These are phyloP conservation scores for Phytophthora europaea DNA, from an alignment of 352 stramenopile species.

Conservation along the genomic window DNA sequence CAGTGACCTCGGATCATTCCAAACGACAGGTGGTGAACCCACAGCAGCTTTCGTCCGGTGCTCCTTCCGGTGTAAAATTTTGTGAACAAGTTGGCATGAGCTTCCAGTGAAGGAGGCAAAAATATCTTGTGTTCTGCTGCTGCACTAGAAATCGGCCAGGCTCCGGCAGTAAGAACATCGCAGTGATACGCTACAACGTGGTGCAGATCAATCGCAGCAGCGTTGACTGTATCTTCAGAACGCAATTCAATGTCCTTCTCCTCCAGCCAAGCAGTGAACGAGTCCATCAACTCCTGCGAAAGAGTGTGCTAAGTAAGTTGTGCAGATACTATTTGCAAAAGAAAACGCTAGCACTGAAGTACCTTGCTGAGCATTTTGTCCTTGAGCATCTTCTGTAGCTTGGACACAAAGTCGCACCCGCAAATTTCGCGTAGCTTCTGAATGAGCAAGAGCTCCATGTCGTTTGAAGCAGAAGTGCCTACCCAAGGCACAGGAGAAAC, in stretches of 20 bases:
- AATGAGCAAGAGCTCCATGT: constrained; percentile 83
- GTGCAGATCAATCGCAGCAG: constrained; percentile 65
- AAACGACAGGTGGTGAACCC: constrained; percentile 83
- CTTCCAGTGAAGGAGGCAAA: constrained; percentile 65
- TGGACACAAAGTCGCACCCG: constrained; percentile 88
- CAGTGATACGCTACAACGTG: constrained; percentile 74
- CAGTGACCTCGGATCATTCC: constrained; percentile 75
- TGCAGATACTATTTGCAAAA: background rate
- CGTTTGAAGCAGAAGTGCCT: constrained; percentile 76
- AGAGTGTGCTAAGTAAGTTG: constrained; percentile 5
- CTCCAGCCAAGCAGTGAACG: constrained; percentile 80
- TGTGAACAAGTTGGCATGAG: constrained; percentile 78
- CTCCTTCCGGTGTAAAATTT: constrained; percentile 86
- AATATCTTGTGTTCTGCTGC: constrained; percentile 58
- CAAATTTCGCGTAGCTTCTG: constrained; percentile 89
- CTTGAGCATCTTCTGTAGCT: constrained; percentile 91
- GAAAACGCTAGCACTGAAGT: background rate
- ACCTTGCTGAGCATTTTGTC: constrained; percentile 90
- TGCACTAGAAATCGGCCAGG: constrained; percentile 86
- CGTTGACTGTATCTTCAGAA: constrained; percentile 42
- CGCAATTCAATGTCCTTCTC: constrained; percentile 67
- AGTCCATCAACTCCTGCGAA: constrained; percentile 69
- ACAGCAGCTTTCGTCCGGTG: constrained; percentile 81
- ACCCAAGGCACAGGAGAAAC: background rate
- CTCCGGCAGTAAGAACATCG: constrained; percentile 84